Evolutionary conservation across 352 stramenopile species (phyloP).

Genomic region (Phytophthora multivora): DNA sequence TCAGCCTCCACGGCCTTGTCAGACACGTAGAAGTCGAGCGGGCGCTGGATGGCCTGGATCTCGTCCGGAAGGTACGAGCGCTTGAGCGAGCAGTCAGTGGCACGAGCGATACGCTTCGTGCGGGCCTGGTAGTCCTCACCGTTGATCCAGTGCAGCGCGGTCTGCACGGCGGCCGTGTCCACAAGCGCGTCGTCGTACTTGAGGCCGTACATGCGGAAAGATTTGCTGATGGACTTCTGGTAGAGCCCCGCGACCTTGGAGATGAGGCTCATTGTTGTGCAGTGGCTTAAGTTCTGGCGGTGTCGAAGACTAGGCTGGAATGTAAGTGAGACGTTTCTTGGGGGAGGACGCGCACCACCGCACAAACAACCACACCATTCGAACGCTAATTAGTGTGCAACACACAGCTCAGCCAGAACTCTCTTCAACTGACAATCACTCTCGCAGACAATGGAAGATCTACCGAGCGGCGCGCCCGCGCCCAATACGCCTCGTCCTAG

Average conservation of each 20-base stretch:
- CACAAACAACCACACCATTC: constrained; percentile 10
- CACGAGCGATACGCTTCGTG: constrained; percentile 83
- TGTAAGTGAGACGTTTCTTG: constrained; percentile 18
- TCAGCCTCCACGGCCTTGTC: constrained; percentile 63
- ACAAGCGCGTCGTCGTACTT: constrained; percentile 90
- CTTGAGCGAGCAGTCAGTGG: constrained; percentile 86
- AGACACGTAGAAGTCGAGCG: constrained; percentile 74
- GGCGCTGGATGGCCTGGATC: constrained; percentile 86
- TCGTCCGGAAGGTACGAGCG: constrained; percentile 85
- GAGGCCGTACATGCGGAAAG: constrained; percentile 79
- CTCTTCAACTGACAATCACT: constrained; percentile 5
- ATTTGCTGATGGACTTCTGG: constrained; percentile 86
- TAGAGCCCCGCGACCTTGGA: constrained; percentile 74
- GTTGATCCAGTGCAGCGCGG: constrained; percentile 79
- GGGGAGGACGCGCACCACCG: constrained; percentile 14
- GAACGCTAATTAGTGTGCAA: not conserved
- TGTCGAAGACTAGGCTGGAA: constrained; percentile 13
- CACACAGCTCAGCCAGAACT: not conserved
- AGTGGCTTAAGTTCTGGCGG: constrained; percentile 10
- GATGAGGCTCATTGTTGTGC: constrained; percentile 47
- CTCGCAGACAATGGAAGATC: constrained; percentile 26
- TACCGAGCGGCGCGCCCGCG: constrained; percentile 10
- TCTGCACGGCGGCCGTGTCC: constrained; percentile 80
- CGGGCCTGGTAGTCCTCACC: constrained; percentile 77
- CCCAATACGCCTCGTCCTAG: constrained; percentile 26